These are phyloP conservation scores for Cryptosporidium ubiquitum DNA, from an alignment of 169 alveolate genomes.

Conservation along the genomic window DNA sequence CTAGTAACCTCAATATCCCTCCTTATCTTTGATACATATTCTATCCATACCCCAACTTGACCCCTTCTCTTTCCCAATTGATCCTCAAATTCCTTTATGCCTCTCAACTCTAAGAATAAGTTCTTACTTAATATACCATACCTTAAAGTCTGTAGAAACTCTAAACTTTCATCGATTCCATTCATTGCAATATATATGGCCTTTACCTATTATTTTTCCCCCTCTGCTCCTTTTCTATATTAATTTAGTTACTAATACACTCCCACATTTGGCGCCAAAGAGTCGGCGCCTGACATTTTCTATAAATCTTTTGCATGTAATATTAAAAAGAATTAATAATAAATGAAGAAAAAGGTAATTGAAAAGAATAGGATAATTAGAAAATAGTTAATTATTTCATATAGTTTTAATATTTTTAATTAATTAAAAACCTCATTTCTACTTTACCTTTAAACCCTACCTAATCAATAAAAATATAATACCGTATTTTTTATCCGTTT, in stretches of 20 bases:
- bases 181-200: constrained; percentile 33
- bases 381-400: too few relatives aligned
- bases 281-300: neutral
- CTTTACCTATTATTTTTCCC: neutral
- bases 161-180: constrained; percentile 38
- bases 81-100: constrained; percentile 35
- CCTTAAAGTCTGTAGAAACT: constrained; percentile 32
- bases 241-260: neutral
- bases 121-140: constrained; percentile 5
- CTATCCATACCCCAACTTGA: constrained; percentile 43
- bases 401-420: too few relatives aligned
- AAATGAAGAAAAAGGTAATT: neutral
- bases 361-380: neutral
- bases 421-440: too few relatives aligned
- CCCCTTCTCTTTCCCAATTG: constrained; percentile 26
- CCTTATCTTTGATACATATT: constrained; percentile 23
- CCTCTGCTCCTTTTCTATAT: neutral
- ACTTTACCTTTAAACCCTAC: neutral
- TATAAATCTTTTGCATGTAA: neutral
- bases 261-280: constrained; percentile 1
- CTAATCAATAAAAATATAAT: too few relatives aligned
- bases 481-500: too few relatives aligned
- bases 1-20: neutral
- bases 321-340: neutral
- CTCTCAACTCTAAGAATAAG: constrained; percentile 17